Percentiles rank a stretch among this genome's conserved stretches.
phyloP scores from a whole-genome alignment of 345 rosid genomes.

The Euclidium syriacum region DNA sequence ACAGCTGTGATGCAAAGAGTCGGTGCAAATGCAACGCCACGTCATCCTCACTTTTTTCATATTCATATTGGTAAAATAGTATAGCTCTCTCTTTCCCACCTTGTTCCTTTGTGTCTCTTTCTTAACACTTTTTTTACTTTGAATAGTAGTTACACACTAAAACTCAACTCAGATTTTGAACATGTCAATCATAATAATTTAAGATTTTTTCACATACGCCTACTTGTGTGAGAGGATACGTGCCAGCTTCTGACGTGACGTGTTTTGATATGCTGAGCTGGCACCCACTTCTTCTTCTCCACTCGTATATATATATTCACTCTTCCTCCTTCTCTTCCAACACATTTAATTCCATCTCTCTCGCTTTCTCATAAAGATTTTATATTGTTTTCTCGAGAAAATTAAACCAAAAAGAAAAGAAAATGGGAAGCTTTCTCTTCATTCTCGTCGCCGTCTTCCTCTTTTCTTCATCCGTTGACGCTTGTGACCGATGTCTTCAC shows the following conservation, averaged over 20 bases:
- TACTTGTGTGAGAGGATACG: background rate
- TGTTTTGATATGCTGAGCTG: constrained; percentile 20
- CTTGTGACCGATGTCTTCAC: constrained; percentile 90
- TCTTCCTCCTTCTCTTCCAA: too few relatives aligned
- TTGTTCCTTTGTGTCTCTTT: too few relatives aligned
- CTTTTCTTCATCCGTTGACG: constrained; percentile 39
- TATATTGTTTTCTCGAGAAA: background rate
- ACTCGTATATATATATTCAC: background rate
- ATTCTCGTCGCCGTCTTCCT: constrained; percentile 17
- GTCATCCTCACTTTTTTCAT: too few relatives aligned
- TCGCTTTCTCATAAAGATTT: too few relatives aligned
- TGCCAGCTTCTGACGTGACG: constrained; percentile 9
- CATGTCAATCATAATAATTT: too few relatives aligned
- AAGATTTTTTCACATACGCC: background rate
- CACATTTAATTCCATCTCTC: too few relatives aligned
- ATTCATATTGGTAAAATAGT: too few relatives aligned
- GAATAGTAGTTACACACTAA: too few relatives aligned
- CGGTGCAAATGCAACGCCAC: constrained; percentile 15
- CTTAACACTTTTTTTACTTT: too few relatives aligned
- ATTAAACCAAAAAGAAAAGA: background rate
- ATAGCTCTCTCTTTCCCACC: too few relatives aligned
- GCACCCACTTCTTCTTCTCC: constrained; percentile 1
- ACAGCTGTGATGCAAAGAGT: constrained; percentile 19
- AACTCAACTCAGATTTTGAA: too few relatives aligned
- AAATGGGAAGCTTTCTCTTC: constrained; percentile 39